These are phyloP conservation scores for Aureobasidium sp. DNA, from an alignment of 2,329 filamentous ascomycete genomes.

Conservation along the genomic window DNA sequence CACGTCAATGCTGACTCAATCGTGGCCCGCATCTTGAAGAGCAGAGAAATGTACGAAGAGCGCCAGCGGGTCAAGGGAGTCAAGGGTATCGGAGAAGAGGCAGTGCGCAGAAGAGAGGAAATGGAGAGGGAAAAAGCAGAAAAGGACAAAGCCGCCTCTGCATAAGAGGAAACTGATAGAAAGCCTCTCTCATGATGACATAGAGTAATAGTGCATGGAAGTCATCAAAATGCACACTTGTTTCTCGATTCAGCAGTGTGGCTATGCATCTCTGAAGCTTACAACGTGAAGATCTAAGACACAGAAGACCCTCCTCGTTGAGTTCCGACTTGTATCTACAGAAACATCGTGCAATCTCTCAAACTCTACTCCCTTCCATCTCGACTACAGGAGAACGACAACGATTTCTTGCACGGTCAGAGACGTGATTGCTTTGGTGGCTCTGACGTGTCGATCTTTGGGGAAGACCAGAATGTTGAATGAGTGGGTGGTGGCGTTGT, in stretches of 20 bases:
- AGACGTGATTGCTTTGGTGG: background rate
- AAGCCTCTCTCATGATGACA: no score
- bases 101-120: slow-evolving; percentile 24
- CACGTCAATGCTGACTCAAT: slow-evolving; percentile 90
- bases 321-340: background rate
- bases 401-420: background rate
- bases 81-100: slow-evolving; percentile 68
- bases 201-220: no score
- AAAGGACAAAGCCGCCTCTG: background rate
- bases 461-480: background rate
- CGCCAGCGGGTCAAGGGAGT: slow-evolving; percentile 82
- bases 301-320: background rate
- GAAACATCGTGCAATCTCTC: background rate
- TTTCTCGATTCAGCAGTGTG: no score
- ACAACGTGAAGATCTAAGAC: no score
- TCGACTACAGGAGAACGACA: background rate
- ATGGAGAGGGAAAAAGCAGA: slow-evolving; percentile 14
- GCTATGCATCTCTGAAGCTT: no score
- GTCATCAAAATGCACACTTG: no score
- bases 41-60: slow-evolving; percentile 80
- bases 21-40: slow-evolving; percentile 80
- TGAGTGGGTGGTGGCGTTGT: background rate
- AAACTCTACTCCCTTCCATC: background rate
- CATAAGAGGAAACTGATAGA: background rate
- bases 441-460: background rate